phyloP scores from a whole-genome alignment of 2,329 filamentous ascomycete species.

The Pseudogymnoascus sp. region DNA sequence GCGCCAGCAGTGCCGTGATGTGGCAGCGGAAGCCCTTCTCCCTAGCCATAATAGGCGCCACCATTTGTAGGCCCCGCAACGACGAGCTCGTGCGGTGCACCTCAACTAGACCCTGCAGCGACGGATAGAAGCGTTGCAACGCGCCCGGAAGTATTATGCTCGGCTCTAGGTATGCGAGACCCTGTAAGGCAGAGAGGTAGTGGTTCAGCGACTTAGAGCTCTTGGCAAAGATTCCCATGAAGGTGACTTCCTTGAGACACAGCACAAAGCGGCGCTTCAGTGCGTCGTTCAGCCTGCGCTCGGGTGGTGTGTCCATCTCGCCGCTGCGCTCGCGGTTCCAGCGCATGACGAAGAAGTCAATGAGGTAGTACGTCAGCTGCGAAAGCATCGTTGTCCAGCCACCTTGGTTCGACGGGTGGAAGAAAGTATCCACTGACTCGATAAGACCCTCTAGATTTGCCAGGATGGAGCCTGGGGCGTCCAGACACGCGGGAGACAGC shows the following conservation, averaged over 20 bases:
- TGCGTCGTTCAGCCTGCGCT: conserved; percentile 69
- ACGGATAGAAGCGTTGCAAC: conserved; percentile 91
- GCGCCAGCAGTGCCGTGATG: conserved; percentile 83
- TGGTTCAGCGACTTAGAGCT: conserved; percentile 85
- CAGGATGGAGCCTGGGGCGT: conserved; percentile 69
- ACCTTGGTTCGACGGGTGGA: conserved; percentile 94
- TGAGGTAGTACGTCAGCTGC: conserved; percentile 83
- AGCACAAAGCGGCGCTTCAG: conserved; percentile 84
- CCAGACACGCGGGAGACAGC: conserved; percentile 72
- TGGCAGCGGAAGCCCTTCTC: conserved; percentile 96
- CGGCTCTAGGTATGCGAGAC: conserved; percentile 82
- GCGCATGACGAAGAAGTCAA: conserved; percentile 92
- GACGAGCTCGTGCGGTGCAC: conserved; percentile 95
- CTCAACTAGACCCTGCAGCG: conserved; percentile 91
- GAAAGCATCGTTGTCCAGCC: conserved; percentile 83
- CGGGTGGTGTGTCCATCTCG: conserved; percentile 77
- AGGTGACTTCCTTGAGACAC: conserved; percentile 82
- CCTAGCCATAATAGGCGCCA: conserved; percentile 82
- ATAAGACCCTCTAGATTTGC: conserved; percentile 83
- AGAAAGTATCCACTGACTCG: conserved; percentile 95
- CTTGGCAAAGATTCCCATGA: conserved; percentile 98
- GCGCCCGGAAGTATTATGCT: conserved; percentile 87
- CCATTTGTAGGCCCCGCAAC: conserved; percentile 81
- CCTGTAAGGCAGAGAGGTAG: conserved; percentile 82
- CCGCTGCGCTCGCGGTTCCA: conserved; percentile 94